Conservation (phyloP, 192 early-diverging fungal species). For the Backusella australiensis region DNA sequence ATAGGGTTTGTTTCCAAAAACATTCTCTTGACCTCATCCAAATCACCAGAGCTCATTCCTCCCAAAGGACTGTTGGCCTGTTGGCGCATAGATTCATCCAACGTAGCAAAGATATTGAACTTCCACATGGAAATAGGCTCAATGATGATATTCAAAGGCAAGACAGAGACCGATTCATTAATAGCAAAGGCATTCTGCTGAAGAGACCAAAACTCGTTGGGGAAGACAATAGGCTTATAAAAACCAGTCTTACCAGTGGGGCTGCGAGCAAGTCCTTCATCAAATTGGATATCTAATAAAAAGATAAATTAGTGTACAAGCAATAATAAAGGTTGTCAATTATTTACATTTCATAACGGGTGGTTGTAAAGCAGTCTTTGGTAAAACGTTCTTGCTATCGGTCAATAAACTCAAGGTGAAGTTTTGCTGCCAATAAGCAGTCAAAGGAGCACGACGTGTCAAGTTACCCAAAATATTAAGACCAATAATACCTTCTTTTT, state of each 20-base stretch:
- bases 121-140: slow-evolving; percentile 70
- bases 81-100: slow-evolving; percentile 60
- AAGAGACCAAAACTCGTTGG: slow-evolving; percentile 85
- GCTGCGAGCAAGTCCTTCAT: slow-evolving; percentile 34
- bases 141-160: slow-evolving; percentile 67
- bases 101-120: slow-evolving; percentile 59
- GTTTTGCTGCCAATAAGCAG: slow-evolving; percentile 82
- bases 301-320: not conserved
- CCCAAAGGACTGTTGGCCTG: slow-evolving; percentile 59
- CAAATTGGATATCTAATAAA: slow-evolving; percentile 39
- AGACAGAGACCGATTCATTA: slow-evolving; percentile 68
- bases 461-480: slow-evolving; percentile 27
- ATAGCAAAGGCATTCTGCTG: slow-evolving; percentile 62
- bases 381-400: slow-evolving; percentile 42
- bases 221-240: slow-evolving; percentile 69
- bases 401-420: slow-evolving; percentile 64
- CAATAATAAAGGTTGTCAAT: not conserved
- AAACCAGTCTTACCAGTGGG: slow-evolving; percentile 39
- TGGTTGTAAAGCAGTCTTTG: slow-evolving; percentile 47
- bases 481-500: slow-evolving; percentile 5
- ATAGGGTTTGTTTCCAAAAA: slow-evolving; percentile 88
- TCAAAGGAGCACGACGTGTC: slow-evolving; percentile 39
- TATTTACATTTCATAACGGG: slow-evolving; percentile 47
- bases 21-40: slow-evolving; percentile 90
- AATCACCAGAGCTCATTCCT: slow-evolving; percentile 45